Evolutionary conservation across 257 asterid species (phyloP).

Genomic region (Solanum paucissectum): DNA sequence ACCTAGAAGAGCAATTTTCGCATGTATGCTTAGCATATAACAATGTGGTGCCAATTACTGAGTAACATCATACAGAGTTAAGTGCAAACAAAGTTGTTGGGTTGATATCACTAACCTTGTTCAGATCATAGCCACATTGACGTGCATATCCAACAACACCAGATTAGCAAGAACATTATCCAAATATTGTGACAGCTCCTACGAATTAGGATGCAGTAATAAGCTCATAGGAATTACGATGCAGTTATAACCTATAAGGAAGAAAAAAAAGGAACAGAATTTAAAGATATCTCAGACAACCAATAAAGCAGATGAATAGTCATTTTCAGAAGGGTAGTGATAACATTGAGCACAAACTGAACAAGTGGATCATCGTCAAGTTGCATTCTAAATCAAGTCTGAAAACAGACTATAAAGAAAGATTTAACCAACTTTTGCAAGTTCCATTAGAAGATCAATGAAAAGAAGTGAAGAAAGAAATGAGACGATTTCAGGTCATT

Average conservation of each 20-base stretch:
- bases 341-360: not conserved
- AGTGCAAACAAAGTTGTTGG: not conserved
- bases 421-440: not conserved
- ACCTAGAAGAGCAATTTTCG: not conserved
- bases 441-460: not conserved
- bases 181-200: conserved; percentile 3
- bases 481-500: not conserved
- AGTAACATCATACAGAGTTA: not conserved
- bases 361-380: not conserved
- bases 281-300: not conserved
- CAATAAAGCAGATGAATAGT: too few relatives aligned
- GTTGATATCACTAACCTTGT: conserved; percentile 35
- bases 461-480: not conserved
- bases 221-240: not conserved
- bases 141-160: conserved; percentile 41
- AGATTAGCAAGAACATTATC: conserved; percentile 11
- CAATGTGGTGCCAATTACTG: not conserved
- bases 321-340: too few relatives aligned
- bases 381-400: not conserved
- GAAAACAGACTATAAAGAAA: not conserved
- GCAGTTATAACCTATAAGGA: not conserved
- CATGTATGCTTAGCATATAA: not conserved
- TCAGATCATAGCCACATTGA: conserved; percentile 65
- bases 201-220: not conserved
- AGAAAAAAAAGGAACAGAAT: not conserved